These are phyloP conservation scores for Quercus robur DNA, from an alignment of 306 rosid genomes.

Conservation along the genomic window DNA sequence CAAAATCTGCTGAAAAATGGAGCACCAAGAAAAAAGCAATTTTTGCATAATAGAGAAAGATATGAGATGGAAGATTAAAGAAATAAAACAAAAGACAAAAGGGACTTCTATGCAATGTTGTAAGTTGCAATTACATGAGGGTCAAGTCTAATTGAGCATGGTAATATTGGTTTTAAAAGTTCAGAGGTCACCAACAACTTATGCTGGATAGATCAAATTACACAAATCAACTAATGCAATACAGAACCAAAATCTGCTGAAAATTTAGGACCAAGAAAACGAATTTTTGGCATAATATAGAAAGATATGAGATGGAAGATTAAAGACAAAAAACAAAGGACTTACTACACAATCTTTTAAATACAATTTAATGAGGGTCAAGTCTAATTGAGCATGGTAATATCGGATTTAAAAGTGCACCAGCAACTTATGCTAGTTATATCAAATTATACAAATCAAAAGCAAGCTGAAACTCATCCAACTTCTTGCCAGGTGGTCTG, in stretches of 20 bases:
- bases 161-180: not conserved
- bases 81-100: conserved; percentile 10
- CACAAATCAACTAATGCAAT: not conserved
- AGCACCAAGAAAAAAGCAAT: not conserved
- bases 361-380: conserved; percentile 12
- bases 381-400: conserved; percentile 8
- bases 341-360: not conserved
- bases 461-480: conserved; percentile 19
- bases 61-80: not conserved
- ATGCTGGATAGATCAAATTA: not conserved
- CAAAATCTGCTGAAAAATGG: not conserved
- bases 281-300: not conserved
- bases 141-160: conserved; percentile 8
- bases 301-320: not conserved
- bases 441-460: conserved; percentile 2
- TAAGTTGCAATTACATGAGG: conserved; percentile 5
- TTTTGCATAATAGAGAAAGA: not conserved
- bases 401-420: not conserved
- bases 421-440: not conserved
- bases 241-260: not conserved
- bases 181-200: conserved; percentile 3
- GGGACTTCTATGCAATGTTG: not conserved
- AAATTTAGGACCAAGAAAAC: not conserved
- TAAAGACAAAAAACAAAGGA: not conserved
- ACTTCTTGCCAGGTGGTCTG: conserved; percentile 1